phyloP scores from a whole-genome alignment of 306 rosid species.

The Quercus variabilis region DNA sequence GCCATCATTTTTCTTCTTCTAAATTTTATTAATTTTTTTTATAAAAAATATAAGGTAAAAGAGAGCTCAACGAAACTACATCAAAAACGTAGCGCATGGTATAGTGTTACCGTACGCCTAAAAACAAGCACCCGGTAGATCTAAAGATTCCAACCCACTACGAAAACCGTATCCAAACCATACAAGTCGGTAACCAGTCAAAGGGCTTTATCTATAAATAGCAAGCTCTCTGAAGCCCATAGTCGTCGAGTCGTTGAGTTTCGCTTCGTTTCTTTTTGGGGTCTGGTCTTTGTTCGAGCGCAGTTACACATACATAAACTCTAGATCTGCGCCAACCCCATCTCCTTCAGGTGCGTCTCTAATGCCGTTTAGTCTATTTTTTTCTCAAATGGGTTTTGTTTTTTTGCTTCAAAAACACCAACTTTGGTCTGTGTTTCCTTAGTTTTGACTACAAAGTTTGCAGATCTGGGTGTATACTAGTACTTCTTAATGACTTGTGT shows the following conservation, averaged over 20 bases:
- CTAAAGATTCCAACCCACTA: not conserved
- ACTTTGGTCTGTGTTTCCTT: not conserved
- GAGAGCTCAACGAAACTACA: too few species aligned
- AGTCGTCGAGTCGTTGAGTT: slow-evolving; percentile 8
- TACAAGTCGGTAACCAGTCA: slow-evolving; percentile 45
- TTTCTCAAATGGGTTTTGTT: too few species aligned
- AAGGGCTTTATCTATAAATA: slow-evolving; percentile 36
- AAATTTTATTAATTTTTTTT: too few species aligned
- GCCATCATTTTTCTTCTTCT: too few species aligned
- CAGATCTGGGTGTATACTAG: slow-evolving; percentile 34
- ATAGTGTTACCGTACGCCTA: not conserved
- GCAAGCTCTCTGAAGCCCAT: not conserved
- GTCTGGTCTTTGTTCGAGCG: not conserved
- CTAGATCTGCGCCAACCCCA: not conserved
- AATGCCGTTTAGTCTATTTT: too few species aligned
- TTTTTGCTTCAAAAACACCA: not conserved
- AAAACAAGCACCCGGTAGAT: not conserved
- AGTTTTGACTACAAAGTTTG: not conserved
- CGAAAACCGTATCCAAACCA: slow-evolving; percentile 11
- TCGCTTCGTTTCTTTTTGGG: not conserved
- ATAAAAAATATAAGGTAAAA: too few species aligned
- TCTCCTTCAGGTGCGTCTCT: slow-evolving; percentile 14
- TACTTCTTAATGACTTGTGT: not conserved
- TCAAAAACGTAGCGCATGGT: too few species aligned
- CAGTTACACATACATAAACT: not conserved